A percentile compares a stretch with the other conserved stretches of the same genome.
Evolutionary conservation across 1,284 basidiomycete genomes (phyloP).

Genomic region (Pseudozyma hubeiensis): DNA sequence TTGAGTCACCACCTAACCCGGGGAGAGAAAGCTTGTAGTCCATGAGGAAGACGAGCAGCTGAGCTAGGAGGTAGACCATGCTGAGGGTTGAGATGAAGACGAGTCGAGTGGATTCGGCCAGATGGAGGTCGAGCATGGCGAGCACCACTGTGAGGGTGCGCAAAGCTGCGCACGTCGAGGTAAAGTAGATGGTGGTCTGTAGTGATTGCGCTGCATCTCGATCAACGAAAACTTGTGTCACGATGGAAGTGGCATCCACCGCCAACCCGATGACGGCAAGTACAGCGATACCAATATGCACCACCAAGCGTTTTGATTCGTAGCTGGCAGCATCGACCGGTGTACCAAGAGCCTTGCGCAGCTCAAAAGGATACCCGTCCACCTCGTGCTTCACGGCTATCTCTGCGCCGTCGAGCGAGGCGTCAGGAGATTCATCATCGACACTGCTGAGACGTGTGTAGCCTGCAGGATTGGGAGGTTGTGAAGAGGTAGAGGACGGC

Average conservation of each 20-base stretch:
- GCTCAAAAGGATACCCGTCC: slow-evolving; percentile 17
- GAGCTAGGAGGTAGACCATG: slow-evolving; percentile 11
- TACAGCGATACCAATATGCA: slow-evolving; percentile 26
- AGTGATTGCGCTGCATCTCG: background rate
- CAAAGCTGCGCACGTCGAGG: slow-evolving; percentile 12
- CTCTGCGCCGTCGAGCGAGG: background rate
- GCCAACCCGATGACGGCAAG: slow-evolving; percentile 29
- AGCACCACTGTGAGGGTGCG: slow-evolving; percentile 23
- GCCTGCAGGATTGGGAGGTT: background rate
- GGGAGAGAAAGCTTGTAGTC: slow-evolving; percentile 14
- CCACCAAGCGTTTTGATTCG: slow-evolving; percentile 6
- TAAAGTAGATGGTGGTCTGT: slow-evolving; percentile 8
- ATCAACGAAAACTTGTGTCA: slow-evolving; percentile 2
- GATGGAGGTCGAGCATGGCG: slow-evolving; percentile 22
- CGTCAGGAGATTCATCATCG: background rate
- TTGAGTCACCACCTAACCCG: slow-evolving; percentile 1
- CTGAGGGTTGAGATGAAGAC: slow-evolving; percentile 11
- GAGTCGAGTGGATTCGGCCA: slow-evolving; percentile 14
- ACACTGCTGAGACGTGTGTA: slow-evolving; percentile 4
- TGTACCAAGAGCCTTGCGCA: slow-evolving; percentile 26
- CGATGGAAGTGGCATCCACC: slow-evolving; percentile 19
- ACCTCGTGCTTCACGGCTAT: slow-evolving; percentile 10
- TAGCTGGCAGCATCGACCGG: slow-evolving; percentile 13
- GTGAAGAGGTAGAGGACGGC: background rate
- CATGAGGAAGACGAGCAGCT: slow-evolving; percentile 20